These are phyloP conservation scores for Funneliformis mosseae DNA, from an alignment of 192 early-diverging fungal genomes.

Conservation along the genomic window DNA sequence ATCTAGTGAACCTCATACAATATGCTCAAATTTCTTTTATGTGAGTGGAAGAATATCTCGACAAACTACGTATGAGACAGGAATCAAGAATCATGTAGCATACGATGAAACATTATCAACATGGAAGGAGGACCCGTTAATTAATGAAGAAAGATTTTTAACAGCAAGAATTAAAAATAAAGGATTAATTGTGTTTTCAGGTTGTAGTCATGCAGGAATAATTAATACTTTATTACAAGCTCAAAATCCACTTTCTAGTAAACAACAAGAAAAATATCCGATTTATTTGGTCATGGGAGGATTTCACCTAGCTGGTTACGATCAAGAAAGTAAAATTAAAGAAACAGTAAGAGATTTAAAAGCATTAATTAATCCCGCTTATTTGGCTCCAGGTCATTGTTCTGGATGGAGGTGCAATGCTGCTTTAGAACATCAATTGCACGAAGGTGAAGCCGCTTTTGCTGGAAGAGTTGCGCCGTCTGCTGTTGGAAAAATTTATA, in stretches of 20 bases:
- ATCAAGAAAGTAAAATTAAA: conserved; percentile 37
- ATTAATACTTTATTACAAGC: conserved; percentile 40
- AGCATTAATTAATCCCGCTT: conserved; percentile 32
- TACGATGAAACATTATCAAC: conserved; percentile 17
- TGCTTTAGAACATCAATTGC: conserved; percentile 32
- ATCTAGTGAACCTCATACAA: conserved; percentile 30
- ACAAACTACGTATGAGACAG: conserved; percentile 40
- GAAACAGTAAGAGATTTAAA: conserved; percentile 23
- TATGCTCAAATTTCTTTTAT: conserved; percentile 39
- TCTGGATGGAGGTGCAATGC: conserved; percentile 43
- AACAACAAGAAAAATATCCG: neutral
- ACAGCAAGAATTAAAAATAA: conserved; percentile 37
- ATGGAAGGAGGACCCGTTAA: conserved; percentile 37
- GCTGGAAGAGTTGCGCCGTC: neutral
- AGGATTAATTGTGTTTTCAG: conserved; percentile 39
- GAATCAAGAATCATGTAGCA: conserved; percentile 37
- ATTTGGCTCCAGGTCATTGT: conserved; percentile 44
- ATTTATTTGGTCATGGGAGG: conserved; percentile 43
- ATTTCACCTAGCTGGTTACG: conserved; percentile 40
- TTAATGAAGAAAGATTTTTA: conserved; percentile 43
- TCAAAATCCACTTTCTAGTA: conserved; percentile 30
- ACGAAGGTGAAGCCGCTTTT: neutral
- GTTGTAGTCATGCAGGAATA: conserved; percentile 44
- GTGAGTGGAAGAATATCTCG: conserved; percentile 39
- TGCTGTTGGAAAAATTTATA: neutral